Percentiles rank a stretch among this genome's conserved stretches.
Conservation (phyloP, 441 rosid genomes). For the Euphorbia schlechtendalii region DNA sequence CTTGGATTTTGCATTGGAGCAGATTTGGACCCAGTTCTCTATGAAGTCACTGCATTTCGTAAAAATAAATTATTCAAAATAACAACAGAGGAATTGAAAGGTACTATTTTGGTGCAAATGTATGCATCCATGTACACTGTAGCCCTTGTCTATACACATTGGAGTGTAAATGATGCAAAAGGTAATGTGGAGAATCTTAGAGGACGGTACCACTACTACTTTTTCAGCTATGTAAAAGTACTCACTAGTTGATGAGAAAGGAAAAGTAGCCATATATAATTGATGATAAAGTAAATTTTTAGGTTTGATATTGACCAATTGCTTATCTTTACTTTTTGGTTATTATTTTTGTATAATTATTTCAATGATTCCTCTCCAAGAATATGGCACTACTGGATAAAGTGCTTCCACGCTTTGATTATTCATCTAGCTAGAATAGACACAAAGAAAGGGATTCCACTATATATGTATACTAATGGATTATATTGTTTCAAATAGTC, state of each 20-base stretch:
- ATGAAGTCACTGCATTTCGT: conserved; percentile 69
- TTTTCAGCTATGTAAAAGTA: neutral
- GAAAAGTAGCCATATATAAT: too few relatives aligned
- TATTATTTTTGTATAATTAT: neutral
- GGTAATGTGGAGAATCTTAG: neutral
- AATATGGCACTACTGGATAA: conserved; percentile 18
- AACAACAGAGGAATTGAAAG: neutral
- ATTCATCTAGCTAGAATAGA: neutral
- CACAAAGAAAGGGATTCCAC: conserved; percentile 3
- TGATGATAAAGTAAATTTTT: neutral
- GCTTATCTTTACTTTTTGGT: too few relatives aligned
- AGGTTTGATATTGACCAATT: neutral
- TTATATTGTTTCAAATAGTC: neutral
- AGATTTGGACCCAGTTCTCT: conserved; percentile 78
- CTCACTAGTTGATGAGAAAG: neutral
- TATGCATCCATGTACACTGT: neutral
- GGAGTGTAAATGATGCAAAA: neutral
- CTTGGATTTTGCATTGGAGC: conserved; percentile 64
- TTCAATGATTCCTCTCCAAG: conserved; percentile 22
- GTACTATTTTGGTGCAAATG: neutral
- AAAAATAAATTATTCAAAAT: neutral
- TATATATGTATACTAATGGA: too few relatives aligned
- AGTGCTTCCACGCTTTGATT: neutral
- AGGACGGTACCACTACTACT: neutral
- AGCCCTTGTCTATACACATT: neutral